A percentile compares a stretch with the other conserved stretches of the same genome.
Evolutionary conservation across 2,329 filamentous ascomycete species (phyloP).

Genomic region (Pseudogymnoascus sp.): DNA sequence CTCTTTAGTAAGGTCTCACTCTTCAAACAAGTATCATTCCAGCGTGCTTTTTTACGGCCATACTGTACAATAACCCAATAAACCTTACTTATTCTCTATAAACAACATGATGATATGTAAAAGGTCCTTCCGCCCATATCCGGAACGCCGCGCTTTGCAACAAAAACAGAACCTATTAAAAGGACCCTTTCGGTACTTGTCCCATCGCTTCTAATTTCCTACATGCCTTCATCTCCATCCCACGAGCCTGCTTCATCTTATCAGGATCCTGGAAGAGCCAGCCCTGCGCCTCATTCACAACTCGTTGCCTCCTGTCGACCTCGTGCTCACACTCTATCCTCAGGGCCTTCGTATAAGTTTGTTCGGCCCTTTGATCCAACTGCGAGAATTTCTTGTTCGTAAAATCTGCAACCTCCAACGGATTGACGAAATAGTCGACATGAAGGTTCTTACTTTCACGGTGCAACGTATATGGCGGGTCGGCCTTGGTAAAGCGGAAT

Average conservation of each 20-base stretch:
- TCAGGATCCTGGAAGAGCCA: conserved; percentile 60
- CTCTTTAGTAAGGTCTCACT: neutral
- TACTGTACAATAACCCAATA: neutral
- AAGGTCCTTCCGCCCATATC: conserved; percentile 4
- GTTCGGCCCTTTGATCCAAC: conserved; percentile 71
- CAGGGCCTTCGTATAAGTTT: conserved; percentile 59
- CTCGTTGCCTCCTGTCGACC: conserved; percentile 42
- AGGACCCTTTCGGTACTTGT: conserved; percentile 1
- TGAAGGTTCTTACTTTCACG: conserved; percentile 63
- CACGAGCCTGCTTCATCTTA: conserved; percentile 41
- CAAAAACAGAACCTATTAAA: conserved; percentile 14
- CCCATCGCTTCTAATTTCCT: conserved; percentile 44
- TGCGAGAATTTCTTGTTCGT: conserved; percentile 59
- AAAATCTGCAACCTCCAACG: conserved; percentile 63
- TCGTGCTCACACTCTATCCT: conserved; percentile 68
- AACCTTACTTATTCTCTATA: neutral
- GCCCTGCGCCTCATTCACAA: conserved; percentile 58
- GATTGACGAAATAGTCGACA: conserved; percentile 79
- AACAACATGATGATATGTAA: conserved; percentile 8
- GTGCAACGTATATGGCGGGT: conserved; percentile 63
- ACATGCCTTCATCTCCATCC: conserved; percentile 52
- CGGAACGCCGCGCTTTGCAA: conserved; percentile 9
- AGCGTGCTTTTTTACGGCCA: neutral
- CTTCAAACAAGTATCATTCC: neutral
- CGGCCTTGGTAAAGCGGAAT: conserved; percentile 66